Evolutionary conservation across 2,329 filamentous ascomycete species (phyloP), one percentile per base, ranked within the genome.

Genomic region (Volutella citrinella): DNA sequence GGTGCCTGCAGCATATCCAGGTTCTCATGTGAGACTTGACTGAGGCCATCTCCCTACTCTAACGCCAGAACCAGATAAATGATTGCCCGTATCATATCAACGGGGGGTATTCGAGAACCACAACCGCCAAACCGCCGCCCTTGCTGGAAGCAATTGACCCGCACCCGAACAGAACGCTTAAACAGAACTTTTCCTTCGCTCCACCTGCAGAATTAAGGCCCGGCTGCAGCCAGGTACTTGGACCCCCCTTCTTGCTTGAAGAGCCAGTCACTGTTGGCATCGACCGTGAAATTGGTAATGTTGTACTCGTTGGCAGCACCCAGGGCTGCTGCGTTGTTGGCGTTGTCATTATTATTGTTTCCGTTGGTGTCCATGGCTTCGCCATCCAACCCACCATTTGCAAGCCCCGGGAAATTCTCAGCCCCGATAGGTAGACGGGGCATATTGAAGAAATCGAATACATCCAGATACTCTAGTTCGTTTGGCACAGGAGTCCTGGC

Each of bases 361-460:
- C 48, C 47, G 24, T 57, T 61, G 34, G 37, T 48, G 10, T 57
- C 46, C 42, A 57, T 50, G 5, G 49, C 53, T n/a, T 46, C 41
- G n/a, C 48, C 46, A 19, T 32, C 40, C 27, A 45, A 41, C 24
- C 44, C 35, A 17, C 42, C 46, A 10, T 34, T 47, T 25, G 42
- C 42, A 14, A 36, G 37, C 6, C 44, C 50, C 2, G 38, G 38
- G 14, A 53, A 48, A 20, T 52, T 55, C 32, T 68, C 65, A 10
- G 64, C 61, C 19, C 65, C 65, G 15, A 74, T 61, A 0, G 77
- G 74, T 16, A 95, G 66, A 13, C 88, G 71, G 2, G 90, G 90
- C 36, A 94, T 80, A 56, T 95, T 95, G 70, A 95, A 96, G 56
- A 94, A 95, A 50, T 93, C 87, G 57, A 96, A 95, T 0, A 95